Evolutionary conservation across 2,329 filamentous ascomycete species (phyloP).

Genomic region (Colletotrichum chlorophyti): DNA sequence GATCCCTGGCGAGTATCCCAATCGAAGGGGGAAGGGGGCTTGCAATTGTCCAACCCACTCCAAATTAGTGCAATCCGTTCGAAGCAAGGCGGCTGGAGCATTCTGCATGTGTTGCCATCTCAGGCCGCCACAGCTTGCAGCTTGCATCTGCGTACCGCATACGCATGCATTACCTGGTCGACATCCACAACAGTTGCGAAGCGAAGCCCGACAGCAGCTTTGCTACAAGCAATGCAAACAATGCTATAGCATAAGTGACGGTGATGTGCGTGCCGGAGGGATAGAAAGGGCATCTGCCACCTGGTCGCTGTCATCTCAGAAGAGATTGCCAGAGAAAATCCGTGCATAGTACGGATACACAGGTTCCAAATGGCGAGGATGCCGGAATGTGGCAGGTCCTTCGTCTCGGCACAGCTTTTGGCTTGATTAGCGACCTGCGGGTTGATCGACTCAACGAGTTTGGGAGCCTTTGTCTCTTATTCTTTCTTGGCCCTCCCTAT

Average conservation of each 20-base stretch:
- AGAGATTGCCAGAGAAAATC: constrained; percentile 5
- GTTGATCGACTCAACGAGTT: too few species aligned
- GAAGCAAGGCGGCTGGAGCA: constrained; percentile 4
- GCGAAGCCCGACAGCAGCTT: background rate
- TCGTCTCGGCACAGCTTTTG: constrained; percentile 17
- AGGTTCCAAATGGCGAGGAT: background rate
- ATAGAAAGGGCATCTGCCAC: background rate
- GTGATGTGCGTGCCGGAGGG: background rate
- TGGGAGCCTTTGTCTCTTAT: too few species aligned
- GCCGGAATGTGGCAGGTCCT: constrained; percentile 13
- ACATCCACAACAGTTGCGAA: too few species aligned
- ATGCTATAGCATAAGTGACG: background rate
- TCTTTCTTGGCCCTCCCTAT: constrained; percentile 11
- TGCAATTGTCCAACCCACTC: background rate
- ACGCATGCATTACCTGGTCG: background rate
- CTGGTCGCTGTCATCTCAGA: background rate
- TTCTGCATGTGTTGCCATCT: constrained; percentile 9
- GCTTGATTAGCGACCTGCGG: too few species aligned
- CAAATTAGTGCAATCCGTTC: constrained; percentile 2
- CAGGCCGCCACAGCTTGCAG: constrained; percentile 1
- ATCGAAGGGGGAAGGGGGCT: too few species aligned
- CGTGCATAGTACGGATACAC: too few species aligned
- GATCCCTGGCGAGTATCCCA: background rate
- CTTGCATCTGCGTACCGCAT: background rate
- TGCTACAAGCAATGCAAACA: constrained; percentile 11